Percentiles rank a stretch among this genome's conserved stretches.
These are phyloP conservation scores for Quercus engelmannii DNA, from an alignment of 306 rosid genomes.

Conservation along the genomic window DNA sequence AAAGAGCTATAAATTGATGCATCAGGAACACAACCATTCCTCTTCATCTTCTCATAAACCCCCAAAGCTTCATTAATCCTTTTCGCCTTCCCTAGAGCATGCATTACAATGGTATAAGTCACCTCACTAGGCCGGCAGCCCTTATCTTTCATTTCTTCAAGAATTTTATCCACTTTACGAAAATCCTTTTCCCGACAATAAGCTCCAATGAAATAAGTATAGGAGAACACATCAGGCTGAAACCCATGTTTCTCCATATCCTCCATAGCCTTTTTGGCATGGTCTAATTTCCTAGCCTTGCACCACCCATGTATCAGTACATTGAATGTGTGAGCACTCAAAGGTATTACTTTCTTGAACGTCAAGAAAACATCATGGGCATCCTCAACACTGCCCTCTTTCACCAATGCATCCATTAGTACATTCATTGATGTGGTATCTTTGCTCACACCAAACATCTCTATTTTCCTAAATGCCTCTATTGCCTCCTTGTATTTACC, in stretches of 20 bases:
- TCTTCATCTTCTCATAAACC: slow-evolving; percentile 60
- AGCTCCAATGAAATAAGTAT: slow-evolving; percentile 53
- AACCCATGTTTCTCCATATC: slow-evolving; percentile 60
- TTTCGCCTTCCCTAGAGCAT: slow-evolving; percentile 58
- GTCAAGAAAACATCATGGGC: slow-evolving; percentile 55
- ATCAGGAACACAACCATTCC: slow-evolving; percentile 52
- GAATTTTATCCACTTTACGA: slow-evolving; percentile 50
- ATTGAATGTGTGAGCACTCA: slow-evolving; percentile 48
- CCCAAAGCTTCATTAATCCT: slow-evolving; percentile 50
- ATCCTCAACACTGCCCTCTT: slow-evolving; percentile 58
- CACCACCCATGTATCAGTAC: slow-evolving; percentile 83
- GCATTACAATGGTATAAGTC: slow-evolving; percentile 62
- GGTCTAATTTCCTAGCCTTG: slow-evolving; percentile 47
- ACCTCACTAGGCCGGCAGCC: slow-evolving; percentile 56
- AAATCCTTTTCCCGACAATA: slow-evolving; percentile 64
- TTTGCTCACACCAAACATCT: slow-evolving; percentile 39
- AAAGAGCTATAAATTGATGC: slow-evolving; percentile 48
- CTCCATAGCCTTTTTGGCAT: slow-evolving; percentile 57
- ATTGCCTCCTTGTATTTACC: slow-evolving; percentile 50
- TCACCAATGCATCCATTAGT: slow-evolving; percentile 67
- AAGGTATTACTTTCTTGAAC: slow-evolving; percentile 45
- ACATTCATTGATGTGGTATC: slow-evolving; percentile 47
- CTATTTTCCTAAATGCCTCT: slow-evolving; percentile 46
- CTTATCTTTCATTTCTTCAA: slow-evolving; percentile 52
- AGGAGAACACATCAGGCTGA: slow-evolving; percentile 54